Evolutionary conservation across 1,284 basidiomycete species (phyloP), one percentile per base, ranked within the genome.

Genomic region (Ganoderma meredithae): DNA sequence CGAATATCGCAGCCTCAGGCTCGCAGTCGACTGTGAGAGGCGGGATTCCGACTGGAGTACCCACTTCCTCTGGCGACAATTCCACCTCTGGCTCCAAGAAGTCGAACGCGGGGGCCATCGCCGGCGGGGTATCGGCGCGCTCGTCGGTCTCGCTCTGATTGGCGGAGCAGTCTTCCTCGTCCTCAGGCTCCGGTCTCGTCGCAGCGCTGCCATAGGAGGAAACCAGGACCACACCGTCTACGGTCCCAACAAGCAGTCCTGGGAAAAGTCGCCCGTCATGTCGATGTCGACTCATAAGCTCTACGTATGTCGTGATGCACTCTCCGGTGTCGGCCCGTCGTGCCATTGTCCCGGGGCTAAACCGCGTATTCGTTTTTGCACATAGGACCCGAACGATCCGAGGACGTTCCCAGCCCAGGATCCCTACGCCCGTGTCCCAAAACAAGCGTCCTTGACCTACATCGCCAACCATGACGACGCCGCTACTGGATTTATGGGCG

Each of bases 321-420:
- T 36, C 9, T 36, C 9, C 7, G 2, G 36, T 36, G 36, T 36
- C 3, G 6, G 36, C 36, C 36, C 9, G 36, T 36, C 7, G 2
- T 36, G 36, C 13, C n/a, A n/a, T n/a, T 7, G 13, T 19, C 10
- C 9, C 10, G 1, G 15, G 3, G 27, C 41, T 47, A 43, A 40
- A 8, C 22, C 10, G 9, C 36, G 36, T 10, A 1, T 36, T 36
- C 9, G 36, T 36, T 31, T 17, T n/a, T 25, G 36, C 41, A 10
- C 19, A 1, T n/a, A 72, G 71, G 65, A 72, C 43, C 71, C 71
- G 7, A 66, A 72, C 40, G 69, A 72, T 47, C 69, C 71, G 56
- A 72, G 60, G 31, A 70, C 71, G 1, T 72, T 72, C 69, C 69
- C 71, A 52, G n/a, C 36, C 22, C 22, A 43, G 22, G 66, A 43